A percentile compares a stretch with the other conserved stretches of the same genome.
Evolutionary conservation across 1,284 basidiomycete species (phyloP).

Genomic region (Ceratobasidium sp.): DNA sequence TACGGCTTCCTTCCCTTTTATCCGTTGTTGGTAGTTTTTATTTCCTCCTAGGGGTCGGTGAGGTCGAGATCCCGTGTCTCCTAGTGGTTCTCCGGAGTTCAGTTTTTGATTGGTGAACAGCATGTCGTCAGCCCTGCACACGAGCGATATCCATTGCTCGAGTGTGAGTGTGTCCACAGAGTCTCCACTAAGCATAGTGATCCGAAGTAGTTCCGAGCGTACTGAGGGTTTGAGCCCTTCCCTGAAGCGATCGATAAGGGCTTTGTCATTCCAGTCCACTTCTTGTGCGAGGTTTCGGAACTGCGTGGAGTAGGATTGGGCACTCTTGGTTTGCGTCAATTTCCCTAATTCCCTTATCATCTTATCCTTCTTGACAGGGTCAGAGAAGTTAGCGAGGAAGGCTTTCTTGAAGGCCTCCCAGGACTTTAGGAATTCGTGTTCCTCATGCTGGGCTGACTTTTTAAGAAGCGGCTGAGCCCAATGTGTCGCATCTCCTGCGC

Average conservation of each 20-base stretch:
- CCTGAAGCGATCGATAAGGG: neutral
- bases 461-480: neutral
- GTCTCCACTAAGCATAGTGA: neutral
- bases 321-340: neutral
- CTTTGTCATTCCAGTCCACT: slow-evolving; percentile 7
- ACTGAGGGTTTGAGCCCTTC: neutral
- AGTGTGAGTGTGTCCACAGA: neutral
- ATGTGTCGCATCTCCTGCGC: neutral
- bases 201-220: neutral
- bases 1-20: neutral
- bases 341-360: neutral
- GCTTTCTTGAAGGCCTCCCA: neutral
- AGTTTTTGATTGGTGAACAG: neutral
- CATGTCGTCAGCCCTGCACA: neutral
- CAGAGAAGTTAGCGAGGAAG: neutral
- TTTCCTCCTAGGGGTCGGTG: too few species aligned
- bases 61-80: neutral
- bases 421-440: neutral
- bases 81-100: neutral
- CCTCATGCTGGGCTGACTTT: neutral
- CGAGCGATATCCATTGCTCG: neutral
- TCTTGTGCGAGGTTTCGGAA: neutral
- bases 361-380: slow-evolving; percentile 6
- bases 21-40: neutral
- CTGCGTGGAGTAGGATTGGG: neutral